These are phyloP conservation scores for Chlorella variabilis DNA, from an alignment of 163 green algal genomes.

Conservation along the genomic window DNA sequence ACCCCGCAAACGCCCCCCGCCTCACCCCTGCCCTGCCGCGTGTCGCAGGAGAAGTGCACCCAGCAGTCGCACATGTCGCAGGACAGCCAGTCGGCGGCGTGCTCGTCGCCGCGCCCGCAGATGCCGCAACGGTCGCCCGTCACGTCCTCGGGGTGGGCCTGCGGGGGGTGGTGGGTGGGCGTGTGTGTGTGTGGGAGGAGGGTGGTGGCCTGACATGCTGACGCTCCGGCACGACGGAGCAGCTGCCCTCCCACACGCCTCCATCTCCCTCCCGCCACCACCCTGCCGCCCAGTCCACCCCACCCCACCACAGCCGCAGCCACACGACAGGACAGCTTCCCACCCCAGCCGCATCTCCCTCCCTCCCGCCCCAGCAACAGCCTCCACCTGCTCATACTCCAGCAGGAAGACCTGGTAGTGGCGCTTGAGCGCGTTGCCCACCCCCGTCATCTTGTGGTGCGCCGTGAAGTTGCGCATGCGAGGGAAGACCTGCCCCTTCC, in stretches of 20 bases:
- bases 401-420: conserved; percentile 67
- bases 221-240: too few relatives aligned
- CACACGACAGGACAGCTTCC: too few relatives aligned
- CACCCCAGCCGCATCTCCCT: too few relatives aligned
- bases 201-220: too few relatives aligned
- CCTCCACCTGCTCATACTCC: conserved; percentile 63
- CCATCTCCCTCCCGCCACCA: too few relatives aligned
- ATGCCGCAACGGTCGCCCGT: conserved; percentile 39
- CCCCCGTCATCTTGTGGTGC: conserved; percentile 56
- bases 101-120: conserved; percentile 48
- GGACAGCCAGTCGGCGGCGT: conserved; percentile 48
- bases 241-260: too few relatives aligned
- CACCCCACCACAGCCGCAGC: too few relatives aligned
- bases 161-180: neutral
- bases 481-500: conserved; percentile 79
- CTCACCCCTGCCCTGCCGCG: conserved; percentile 37
- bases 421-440: conserved; percentile 71
- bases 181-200: neutral
- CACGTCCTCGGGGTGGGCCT: conserved; percentile 57
- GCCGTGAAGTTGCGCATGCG: conserved; percentile 62
- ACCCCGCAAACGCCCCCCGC: neutral
- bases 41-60: conserved; percentile 60
- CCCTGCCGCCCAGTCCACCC: too few relatives aligned
- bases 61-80: conserved; percentile 55
- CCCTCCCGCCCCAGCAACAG: too few relatives aligned